These are phyloP conservation scores for Claviceps monticola DNA, from an alignment of 2,329 filamentous ascomycete genomes.

Conservation along the genomic window DNA sequence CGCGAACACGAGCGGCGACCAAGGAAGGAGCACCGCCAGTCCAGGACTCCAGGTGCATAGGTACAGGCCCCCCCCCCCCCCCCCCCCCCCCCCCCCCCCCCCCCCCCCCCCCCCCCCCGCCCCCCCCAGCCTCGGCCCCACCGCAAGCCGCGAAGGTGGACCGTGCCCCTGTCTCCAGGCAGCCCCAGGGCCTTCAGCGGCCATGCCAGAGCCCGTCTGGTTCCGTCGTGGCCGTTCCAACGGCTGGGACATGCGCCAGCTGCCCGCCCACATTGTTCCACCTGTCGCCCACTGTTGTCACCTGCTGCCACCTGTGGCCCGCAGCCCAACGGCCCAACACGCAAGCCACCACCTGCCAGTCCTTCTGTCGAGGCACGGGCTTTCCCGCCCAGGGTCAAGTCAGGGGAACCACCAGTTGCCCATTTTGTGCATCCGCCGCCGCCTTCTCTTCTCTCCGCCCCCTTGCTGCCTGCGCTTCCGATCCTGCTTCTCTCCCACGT, in stretches of 20 bases:
- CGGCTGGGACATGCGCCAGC: background rate
- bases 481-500: background rate
- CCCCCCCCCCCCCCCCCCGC: too few relatives aligned
- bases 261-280: background rate
- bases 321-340: too few relatives aligned
- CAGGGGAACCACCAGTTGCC: background rate
- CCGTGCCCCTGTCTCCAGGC: background rate
- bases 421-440: background rate
- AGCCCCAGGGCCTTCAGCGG: background rate
- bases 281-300: too few relatives aligned
- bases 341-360: too few relatives aligned
- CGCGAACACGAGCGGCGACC: background rate
- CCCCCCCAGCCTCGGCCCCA: background rate
- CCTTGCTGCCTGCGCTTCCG: background rate
- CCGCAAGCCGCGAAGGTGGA: too few relatives aligned
- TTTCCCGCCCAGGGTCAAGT: too few relatives aligned
- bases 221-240: background rate
- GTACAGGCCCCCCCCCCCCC: too few relatives aligned
- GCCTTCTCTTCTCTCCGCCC: background rate
- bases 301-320: too few relatives aligned
- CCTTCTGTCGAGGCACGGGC: too few relatives aligned
- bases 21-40: background rate
- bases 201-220: background rate
- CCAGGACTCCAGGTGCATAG: too few relatives aligned
- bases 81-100: background rate